phyloP scores from a whole-genome alignment of 1,139 yeast genomes.

The Wickerhamiella infanticola region DNA sequence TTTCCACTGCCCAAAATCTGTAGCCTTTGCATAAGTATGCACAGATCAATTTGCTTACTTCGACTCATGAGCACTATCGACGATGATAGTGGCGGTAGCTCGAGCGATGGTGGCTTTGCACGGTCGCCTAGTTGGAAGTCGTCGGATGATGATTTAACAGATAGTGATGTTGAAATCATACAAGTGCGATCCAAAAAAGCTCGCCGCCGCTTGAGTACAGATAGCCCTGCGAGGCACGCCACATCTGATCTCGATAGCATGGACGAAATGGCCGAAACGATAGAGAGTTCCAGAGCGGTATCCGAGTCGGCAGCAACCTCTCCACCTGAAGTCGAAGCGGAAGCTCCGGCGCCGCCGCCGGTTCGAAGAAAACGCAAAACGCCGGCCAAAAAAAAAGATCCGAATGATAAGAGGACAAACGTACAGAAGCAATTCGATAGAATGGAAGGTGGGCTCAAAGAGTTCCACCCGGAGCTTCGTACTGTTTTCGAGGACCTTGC shows the following conservation, averaged over 20 bases:
- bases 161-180: neutral
- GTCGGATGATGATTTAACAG: neutral
- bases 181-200: neutral
- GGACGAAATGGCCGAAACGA: neutral
- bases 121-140: neutral
- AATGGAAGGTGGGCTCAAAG: slow-evolving; percentile 44
- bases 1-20: too few relatives aligned
- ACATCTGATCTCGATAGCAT: neutral
- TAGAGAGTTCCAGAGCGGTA: neutral
- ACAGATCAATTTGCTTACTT: neutral
- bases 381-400: slow-evolving; percentile 1
- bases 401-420: slow-evolving; percentile 6
- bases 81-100: neutral
- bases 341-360: neutral
- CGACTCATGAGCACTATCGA: neutral
- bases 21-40: neutral
- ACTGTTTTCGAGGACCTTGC: slow-evolving; percentile 56
- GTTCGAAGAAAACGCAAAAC: neutral
- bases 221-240: neutral
- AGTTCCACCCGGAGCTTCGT: slow-evolving; percentile 61
- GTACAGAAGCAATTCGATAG: slow-evolving; percentile 14
- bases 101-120: neutral
- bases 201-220: neutral
- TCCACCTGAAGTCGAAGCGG: neutral
- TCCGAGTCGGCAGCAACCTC: neutral